Conservation (phyloP, 176 grass and related monocot genomes). For the Raddia guianensis region DNA sequence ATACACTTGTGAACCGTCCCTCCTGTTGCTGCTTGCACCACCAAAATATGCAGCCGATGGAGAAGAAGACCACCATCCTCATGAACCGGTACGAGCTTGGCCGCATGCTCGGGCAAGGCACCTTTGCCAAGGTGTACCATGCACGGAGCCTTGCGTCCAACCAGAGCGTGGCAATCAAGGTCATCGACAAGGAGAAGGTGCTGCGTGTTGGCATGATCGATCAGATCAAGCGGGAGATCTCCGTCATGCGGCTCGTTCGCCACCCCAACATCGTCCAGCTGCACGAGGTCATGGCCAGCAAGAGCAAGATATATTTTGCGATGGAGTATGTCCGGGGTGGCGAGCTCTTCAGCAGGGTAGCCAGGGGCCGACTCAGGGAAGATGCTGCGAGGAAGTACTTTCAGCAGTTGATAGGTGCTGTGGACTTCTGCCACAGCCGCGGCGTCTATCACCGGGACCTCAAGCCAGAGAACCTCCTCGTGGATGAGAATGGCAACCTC, state of each 20-base stretch:
- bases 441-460: conserved; percentile 93
- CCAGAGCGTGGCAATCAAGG: conserved; percentile 85
- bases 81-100: conserved; percentile 87
- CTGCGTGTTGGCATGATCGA: conserved; percentile 80
- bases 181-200: conserved; percentile 89
- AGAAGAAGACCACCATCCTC: conserved; percentile 73
- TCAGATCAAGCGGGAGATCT: conserved; percentile 93
- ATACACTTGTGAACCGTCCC: conserved; percentile 32
- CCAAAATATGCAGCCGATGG: conserved; percentile 49
- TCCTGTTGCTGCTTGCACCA: not conserved
- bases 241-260: conserved; percentile 71
- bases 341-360: conserved; percentile 72
- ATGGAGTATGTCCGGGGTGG: conserved; percentile 88
- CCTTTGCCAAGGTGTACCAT: conserved; percentile 91
- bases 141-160: conserved; percentile 57
- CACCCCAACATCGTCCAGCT: conserved; percentile 89
- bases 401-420: conserved; percentile 71
- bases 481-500: conserved; percentile 84
- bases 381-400: conserved; percentile 69
- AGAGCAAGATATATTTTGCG: conserved; percentile 87
- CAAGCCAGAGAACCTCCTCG: conserved; percentile 86
- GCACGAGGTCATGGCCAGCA: conserved; percentile 94
- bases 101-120: conserved; percentile 75
- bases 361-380: conserved; percentile 71
- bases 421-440: conserved; percentile 88